Evolutionary conservation across 164 flowering plant species (phyloP).

Genomic region (Nymphaea colorata): DNA sequence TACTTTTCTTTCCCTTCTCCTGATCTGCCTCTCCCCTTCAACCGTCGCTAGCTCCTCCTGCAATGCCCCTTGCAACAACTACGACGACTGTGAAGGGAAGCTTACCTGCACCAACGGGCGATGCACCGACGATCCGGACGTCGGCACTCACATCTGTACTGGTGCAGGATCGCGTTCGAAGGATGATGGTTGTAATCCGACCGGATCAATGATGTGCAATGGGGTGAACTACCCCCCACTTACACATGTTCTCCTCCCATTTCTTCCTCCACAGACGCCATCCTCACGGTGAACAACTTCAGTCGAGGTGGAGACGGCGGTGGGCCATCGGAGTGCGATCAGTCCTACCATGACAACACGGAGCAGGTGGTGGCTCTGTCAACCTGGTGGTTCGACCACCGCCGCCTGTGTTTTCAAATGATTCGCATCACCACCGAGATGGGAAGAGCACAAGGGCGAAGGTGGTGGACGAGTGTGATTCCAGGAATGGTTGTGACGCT

Average conservation of each 20-base stretch:
- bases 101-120: neutral
- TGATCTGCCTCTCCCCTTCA: no score
- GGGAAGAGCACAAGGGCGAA: slow-evolving; percentile 2
- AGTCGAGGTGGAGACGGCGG: slow-evolving; percentile 4
- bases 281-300: slow-evolving; percentile 7
- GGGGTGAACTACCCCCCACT: neutral
- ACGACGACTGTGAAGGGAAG: neutral
- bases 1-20: no score
- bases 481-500: slow-evolving; percentile 5
- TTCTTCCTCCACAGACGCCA: slow-evolving; percentile 1
- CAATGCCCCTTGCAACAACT: no score
- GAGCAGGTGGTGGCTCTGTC: slow-evolving; percentile 5
- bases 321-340: slow-evolving; percentile 2
- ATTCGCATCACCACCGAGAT: neutral
- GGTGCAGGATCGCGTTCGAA: no score
- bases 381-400: slow-evolving; percentile 2
- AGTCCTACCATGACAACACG: neutral
- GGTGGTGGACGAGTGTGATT: slow-evolving; percentile 6
- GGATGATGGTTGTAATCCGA: no score
- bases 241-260: slow-evolving; percentile 6
- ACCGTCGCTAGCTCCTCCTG: no score
- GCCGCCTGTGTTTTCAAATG: neutral
- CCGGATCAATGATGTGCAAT: no score
- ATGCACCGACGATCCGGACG: neutral
- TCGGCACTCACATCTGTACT: neutral